Evolutionary conservation across 768 basidiomycete species (phyloP), one percentile per base, ranked within the genome.

Genomic region (Tricholoma furcatifolium): DNA sequence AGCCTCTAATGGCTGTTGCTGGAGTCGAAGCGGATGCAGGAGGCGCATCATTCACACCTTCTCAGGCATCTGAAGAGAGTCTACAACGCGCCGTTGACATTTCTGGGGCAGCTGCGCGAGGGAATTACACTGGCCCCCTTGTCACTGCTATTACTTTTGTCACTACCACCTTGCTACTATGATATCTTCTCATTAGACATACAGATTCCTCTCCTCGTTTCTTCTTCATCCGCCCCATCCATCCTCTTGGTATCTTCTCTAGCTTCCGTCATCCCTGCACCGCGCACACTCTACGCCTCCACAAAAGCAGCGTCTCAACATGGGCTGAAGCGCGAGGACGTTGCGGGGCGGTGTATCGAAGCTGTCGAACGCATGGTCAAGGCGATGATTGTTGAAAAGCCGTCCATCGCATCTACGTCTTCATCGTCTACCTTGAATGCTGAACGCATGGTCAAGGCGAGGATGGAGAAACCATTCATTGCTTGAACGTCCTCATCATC

Each of bases 221-320:
- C 74, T 20, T 79, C 84, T 0, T 93, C 91, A 0, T 51, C 65
- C 0, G 75, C 81, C 0, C 93, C 93, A 0, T 82, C 90, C 0
- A 75, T 96, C 34, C 80, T 92, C 23, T 82, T 95, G 38, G 65
- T 97, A 32, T 91, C 91, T 7, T 88, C 86, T 24, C 72, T 87
- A 2, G 94, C 87, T 2, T 83, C 91, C 2, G 74, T 87, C 6
- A 84, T 94, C 32, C 90, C 94, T 2, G 83, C 93, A 0, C 94
- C 94, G 1, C 85, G 94, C 6, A 73, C 90, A 1, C 70, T 98
- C 32, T 98, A 98, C 64, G 83, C 80, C 0, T 83, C 92, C 3
- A 90, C 88, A 9, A 97, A 98, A 67, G 76, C 87, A 2, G 88
- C 93, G 0, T 83, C 88, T 1, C 78, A 74, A 55, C 60, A 71